Conservation (phyloP, 1,284 basidiomycete genomes). For the Puccinia horiana region DNA sequence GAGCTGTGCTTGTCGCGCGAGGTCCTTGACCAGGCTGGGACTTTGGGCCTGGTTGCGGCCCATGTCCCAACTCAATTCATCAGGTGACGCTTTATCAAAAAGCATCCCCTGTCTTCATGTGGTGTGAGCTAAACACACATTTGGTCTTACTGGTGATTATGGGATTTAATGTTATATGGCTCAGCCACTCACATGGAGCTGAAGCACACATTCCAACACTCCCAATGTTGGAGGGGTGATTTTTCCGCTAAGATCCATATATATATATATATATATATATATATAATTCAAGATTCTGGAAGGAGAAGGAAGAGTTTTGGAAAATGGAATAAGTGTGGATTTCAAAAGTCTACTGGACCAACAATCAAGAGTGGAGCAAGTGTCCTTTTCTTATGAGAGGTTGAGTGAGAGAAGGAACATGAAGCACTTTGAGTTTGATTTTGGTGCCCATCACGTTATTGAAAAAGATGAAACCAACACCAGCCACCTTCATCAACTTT, state of each 20-base stretch:
- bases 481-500: background rate
- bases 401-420: background rate
- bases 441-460: background rate
- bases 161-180: no score
- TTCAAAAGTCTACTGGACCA: background rate
- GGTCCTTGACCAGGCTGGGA: no score
- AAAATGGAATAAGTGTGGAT: conserved; percentile 11
- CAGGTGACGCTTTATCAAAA: no score
- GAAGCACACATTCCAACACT: no score
- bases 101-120: no score
- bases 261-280: no score
- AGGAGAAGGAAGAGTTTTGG: background rate
- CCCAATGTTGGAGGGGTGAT: background rate
- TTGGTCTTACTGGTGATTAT: no score
- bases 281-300: background rate
- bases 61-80: no score
- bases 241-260: conserved; percentile 12
- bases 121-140: no score
- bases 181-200: no score
- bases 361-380: conserved; percentile 1
- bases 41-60: no score
- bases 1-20: no score
- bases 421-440: background rate
- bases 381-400: background rate
- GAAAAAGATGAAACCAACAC: background rate